Conservation (phyloP, 306 rosid species). For the Quercus mongolica region DNA sequence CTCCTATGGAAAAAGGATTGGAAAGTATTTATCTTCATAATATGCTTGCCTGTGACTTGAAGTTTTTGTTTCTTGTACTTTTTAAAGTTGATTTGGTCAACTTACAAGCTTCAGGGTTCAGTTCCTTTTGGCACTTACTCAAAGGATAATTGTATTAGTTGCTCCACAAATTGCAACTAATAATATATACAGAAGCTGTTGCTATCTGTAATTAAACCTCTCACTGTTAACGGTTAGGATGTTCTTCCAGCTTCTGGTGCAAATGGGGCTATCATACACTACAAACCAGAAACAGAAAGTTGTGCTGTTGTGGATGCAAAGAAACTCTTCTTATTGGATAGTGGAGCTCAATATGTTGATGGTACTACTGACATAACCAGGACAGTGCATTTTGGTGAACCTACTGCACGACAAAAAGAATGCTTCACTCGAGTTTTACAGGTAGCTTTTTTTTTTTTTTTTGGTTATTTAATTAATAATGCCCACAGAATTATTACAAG, state of each 20-base stretch:
- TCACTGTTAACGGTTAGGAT: conserved; percentile 10
- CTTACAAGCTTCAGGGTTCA: conserved; percentile 2
- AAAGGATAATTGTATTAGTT: conserved; percentile 17
- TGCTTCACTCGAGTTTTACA: conserved; percentile 94
- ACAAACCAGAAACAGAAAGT: conserved; percentile 80
- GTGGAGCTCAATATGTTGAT: conserved; percentile 95
- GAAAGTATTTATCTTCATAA: background rate
- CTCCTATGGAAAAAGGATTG: background rate
- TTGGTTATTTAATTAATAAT: background rate
- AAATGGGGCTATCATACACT: conserved; percentile 95
- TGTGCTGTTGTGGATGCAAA: conserved; percentile 72
- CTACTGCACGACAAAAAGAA: conserved; percentile 65
- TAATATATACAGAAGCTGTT: background rate
- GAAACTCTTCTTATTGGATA: conserved; percentile 86
- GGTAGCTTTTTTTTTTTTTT: conserved; percentile 30
- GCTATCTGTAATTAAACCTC: conserved; percentile 1
- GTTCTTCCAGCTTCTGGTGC: conserved; percentile 76
- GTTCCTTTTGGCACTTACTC: conserved; percentile 8
- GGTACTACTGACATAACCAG: conserved; percentile 97
- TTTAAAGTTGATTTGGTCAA: background rate
- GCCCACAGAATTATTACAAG: background rate
- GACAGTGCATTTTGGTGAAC: conserved; percentile 92
- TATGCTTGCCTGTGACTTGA: background rate
- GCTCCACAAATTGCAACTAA: background rate
- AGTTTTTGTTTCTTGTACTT: background rate